phyloP scores from a whole-genome alignment of 441 rosid genomes.

The Pelargonium australe region DNA sequence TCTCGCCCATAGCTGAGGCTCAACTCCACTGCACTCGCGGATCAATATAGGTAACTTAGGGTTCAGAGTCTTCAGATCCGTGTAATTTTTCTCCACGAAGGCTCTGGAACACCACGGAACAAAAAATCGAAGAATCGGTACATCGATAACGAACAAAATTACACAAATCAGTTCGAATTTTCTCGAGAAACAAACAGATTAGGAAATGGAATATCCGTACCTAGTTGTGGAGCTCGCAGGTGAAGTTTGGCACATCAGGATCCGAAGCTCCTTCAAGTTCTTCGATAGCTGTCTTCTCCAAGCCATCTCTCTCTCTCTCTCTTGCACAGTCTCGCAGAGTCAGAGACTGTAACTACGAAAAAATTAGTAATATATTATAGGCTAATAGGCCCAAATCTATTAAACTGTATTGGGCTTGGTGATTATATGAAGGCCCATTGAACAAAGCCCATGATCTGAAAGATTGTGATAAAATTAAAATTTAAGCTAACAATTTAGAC shows the following conservation, averaged over 20 bases:
- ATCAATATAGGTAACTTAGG: constrained; percentile 78
- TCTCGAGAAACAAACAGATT: background rate
- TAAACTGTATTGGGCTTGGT: no score
- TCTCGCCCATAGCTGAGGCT: constrained; percentile 94
- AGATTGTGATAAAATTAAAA: no score
- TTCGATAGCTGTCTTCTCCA: constrained; percentile 65
- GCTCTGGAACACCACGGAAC: constrained; percentile 30
- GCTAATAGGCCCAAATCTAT: no score
- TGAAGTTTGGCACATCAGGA: constrained; percentile 71
- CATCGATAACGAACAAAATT: background rate
- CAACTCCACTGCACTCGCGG: constrained; percentile 67
- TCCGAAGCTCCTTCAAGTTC: constrained; percentile 69
- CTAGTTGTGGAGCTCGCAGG: constrained; percentile 66
- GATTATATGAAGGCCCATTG: no score
- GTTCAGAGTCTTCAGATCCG: constrained; percentile 70
- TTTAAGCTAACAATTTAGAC: no score
- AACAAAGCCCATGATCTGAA: no score
- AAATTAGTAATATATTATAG: no score
- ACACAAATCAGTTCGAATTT: background rate
- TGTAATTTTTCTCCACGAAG: constrained; percentile 76
- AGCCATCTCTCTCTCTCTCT: constrained; percentile 41
- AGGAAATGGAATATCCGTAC: constrained; percentile 22
- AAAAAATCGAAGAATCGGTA: no score
- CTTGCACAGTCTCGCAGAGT: no score
- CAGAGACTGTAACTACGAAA: no score